Base-by-base conservation (phyloP, 805 yeast species). In the Candida xyloterini region DNA sequence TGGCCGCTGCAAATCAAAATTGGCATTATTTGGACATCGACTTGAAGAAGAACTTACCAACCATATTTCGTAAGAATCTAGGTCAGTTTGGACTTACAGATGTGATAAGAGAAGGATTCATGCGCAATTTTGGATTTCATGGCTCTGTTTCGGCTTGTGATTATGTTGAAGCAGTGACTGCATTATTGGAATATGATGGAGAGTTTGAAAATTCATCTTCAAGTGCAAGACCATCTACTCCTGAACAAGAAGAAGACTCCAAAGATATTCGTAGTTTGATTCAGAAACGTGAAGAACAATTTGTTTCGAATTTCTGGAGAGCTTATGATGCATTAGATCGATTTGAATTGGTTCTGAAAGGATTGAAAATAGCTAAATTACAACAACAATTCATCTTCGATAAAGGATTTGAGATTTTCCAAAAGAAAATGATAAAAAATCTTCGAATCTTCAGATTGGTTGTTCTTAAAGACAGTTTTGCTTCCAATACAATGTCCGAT, bases 101-200 rank as follows among this genome's bases (percentile, higher is more conserved):
- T 27, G 71, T 93, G 21, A 77, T 85, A 0, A 71, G 90, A 46
- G 90, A 85, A 30, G 98, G 99, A 0, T 89, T 93, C 44, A 73
- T 88, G 7, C 73, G 96, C 44, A 79, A 85, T 5, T 89, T 76
- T 63, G 99, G 99, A 0, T 91, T 75, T 56, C 79, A 84, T 44
- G 96, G 97, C 1, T 78, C 84, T 10, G 69, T 91, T 11, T 79
- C 95, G 27, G 98, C 98, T 0, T 85, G 88, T 62, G 99, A 93
- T 59, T 88, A 84, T 56, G 96, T 86, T 3, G 97, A 93, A 56
- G 77, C 96, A 0, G 65, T 93, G 7, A 76, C 89, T 3, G 96
- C 98, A 2, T 60, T 91, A 38, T 65, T 93, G 16, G 97, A 93
- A 55, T 75, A 71, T 38, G 85, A 81, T 42, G 72, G 64, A n/a